Conservation (phyloP, 768 basidiomycete species). For the Fomitopsis serialis region DNA sequence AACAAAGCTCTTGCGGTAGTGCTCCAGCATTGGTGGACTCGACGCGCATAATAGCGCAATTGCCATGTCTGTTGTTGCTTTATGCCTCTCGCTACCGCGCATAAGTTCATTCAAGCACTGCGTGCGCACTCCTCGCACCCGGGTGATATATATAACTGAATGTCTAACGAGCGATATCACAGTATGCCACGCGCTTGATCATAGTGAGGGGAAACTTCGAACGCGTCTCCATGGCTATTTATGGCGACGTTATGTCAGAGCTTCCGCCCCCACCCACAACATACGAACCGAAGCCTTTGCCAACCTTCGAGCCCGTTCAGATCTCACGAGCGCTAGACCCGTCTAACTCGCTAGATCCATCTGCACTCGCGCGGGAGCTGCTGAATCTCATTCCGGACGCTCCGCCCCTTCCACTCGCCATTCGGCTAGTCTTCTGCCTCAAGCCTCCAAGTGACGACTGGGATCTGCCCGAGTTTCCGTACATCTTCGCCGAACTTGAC, state of each 20-base stretch:
- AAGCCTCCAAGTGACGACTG: conserved; percentile 78
- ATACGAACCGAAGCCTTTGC: conserved; percentile 40
- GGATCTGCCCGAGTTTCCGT: conserved; percentile 70
- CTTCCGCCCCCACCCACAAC: conserved; percentile 25
- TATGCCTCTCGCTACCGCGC: neutral
- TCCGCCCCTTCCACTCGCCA: conserved; percentile 57
- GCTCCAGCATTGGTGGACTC: no score
- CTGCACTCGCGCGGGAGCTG: conserved; percentile 53
- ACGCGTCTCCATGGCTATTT: conserved; percentile 56
- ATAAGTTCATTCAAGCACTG: no score
- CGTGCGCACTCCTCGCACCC: no score
- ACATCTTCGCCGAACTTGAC: conserved; percentile 58
- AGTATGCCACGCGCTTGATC: conserved; percentile 76
- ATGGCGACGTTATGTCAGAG: conserved; percentile 51
- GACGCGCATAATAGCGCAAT: no score
- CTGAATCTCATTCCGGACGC: conserved; percentile 56
- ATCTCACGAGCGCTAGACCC: conserved; percentile 55
- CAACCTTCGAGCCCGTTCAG: conserved; percentile 27
- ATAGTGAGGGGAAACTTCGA: conserved; percentile 75
- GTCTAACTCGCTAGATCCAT: conserved; percentile 54
- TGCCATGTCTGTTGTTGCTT: no score
- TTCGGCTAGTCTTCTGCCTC: conserved; percentile 73
- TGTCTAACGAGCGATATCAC: neutral
- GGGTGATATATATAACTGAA: neutral
- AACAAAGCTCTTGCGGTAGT: no score